phyloP scores from a whole-genome alignment of 2,329 filamentous ascomycete species.

The Talaromyces sp. region DNA sequence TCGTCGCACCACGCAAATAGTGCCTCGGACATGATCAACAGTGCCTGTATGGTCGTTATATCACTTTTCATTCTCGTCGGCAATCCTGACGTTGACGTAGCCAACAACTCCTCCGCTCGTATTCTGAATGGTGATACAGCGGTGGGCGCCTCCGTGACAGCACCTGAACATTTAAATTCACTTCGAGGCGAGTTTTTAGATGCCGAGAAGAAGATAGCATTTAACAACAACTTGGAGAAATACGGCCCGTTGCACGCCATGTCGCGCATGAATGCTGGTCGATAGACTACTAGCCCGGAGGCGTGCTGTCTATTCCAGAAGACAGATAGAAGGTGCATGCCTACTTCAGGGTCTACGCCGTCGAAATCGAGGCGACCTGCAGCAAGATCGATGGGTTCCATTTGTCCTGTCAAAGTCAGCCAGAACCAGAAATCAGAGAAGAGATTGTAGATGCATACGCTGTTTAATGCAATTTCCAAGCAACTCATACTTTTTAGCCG shows the following conservation, averaged over 20 bases:
- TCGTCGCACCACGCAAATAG: constrained; percentile 19
- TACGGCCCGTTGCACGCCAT: constrained; percentile 42
- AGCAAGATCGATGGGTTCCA: constrained; percentile 51
- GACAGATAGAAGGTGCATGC: constrained; percentile 52
- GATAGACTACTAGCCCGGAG: constrained; percentile 50
- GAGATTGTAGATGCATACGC: constrained; percentile 17
- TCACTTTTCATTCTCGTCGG: constrained; percentile 13
- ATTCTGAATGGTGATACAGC: constrained; percentile 11
- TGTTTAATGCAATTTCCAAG: constrained; percentile 29
- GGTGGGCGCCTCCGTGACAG: not conserved
- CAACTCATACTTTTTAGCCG: constrained; percentile 20
- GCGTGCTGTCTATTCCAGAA: constrained; percentile 58
- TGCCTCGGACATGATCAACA: constrained; percentile 19
- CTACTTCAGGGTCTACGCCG: constrained; percentile 53
- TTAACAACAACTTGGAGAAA: constrained; percentile 15
- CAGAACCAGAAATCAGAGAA: not conserved
- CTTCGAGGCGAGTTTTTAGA: constrained; percentile 13
- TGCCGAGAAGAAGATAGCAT: constrained; percentile 15
- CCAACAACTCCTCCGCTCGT: constrained; percentile 13
- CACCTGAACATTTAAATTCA: constrained; percentile 6
- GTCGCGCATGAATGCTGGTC: constrained; percentile 54
- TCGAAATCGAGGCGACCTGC: constrained; percentile 55
- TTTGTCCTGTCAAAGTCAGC: constrained; percentile 39
- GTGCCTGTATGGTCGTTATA: constrained; percentile 17
- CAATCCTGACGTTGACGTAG: not conserved